Base-by-base conservation (phyloP, 2,329 filamentous ascomycete species). In the Penicillium sp. region DNA sequence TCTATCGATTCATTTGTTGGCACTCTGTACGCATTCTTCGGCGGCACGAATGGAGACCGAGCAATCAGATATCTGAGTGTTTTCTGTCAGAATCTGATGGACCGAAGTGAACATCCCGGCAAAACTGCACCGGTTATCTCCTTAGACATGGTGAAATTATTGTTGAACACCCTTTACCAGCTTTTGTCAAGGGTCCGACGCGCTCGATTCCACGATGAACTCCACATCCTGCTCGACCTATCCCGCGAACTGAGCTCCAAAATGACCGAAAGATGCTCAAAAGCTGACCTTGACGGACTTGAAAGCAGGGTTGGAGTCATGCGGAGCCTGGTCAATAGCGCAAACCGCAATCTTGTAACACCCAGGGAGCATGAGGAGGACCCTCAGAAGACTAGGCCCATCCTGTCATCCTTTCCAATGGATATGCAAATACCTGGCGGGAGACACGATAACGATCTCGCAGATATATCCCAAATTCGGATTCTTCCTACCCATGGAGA, bases 381-480 rank as follows among this genome's bases (percentile, higher is more conserved):
- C 39, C 3, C 7, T 13, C 14, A 46, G 28, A 34, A 5, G 13
- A 45, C 13, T 36, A 1, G 19, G 1, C 1, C 2, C 19, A 34
- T 10, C 14, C 16, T 22, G 4, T 50, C 38, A 27, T 40, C 50
- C 10, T 54, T 54, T 31, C 52, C 49, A 12, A 8, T 54, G 31
- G 49, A 52, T 34, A 30, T 49, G 25, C 13, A 54, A 41, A 48
- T 13, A 13, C 52, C 52, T 30, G 41, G 52, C 1, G 45, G 49
- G 0, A 52, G 52, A 37, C 45, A 54, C 38, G 49, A 54, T 45
- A 54, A 52, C 11, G 52, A 54, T 41, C 41, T 52, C 2, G 38
- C 37, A 28, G 49, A 52, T 3, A 54, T 54, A 8, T 49, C 49
- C 1, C 3, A 36, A 19, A 12, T 54, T 33, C 19, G 5, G 3